These are phyloP conservation scores for Pseudodiploospora longispora DNA, from an alignment of 2,329 filamentous ascomycete genomes.

Conservation along the genomic window DNA sequence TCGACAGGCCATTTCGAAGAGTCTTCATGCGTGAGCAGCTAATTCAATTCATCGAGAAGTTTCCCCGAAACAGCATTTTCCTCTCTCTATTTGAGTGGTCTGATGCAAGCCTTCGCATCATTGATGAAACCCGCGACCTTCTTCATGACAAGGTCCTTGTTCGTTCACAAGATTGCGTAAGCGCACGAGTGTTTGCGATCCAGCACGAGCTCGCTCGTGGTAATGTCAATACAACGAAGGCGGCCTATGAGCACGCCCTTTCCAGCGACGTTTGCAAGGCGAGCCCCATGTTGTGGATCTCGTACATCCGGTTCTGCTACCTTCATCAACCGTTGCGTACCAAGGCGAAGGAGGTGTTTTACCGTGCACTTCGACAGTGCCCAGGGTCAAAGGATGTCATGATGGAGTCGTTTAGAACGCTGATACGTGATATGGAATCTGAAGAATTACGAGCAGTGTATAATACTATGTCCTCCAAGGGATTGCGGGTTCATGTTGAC, in stretches of 20 bases:
- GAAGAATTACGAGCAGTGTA: slow-evolving; percentile 42
- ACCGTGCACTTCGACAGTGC: slow-evolving; percentile 37
- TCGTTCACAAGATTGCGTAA: slow-evolving; percentile 31
- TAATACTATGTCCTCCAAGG: slow-evolving; percentile 39
- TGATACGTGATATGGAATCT: slow-evolving; percentile 36
- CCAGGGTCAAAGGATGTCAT: slow-evolving; percentile 42
- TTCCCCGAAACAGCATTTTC: slow-evolving; percentile 71
- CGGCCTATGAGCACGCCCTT: slow-evolving; percentile 46
- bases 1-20: slow-evolving; percentile 55
- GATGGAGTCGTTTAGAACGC: slow-evolving; percentile 43
- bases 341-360: slow-evolving; percentile 40
- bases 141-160: slow-evolving; percentile 45
- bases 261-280: slow-evolving; percentile 29
- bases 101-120: slow-evolving; percentile 61
- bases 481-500: slow-evolving; percentile 42
- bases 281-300: slow-evolving; percentile 39
- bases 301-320: slow-evolving; percentile 41
- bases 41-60: slow-evolving; percentile 49
- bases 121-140: slow-evolving; percentile 67
- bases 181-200: slow-evolving; percentile 41
- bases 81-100: slow-evolving; percentile 66
- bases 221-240: slow-evolving; percentile 40
- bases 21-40: slow-evolving; percentile 56
- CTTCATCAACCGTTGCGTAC: slow-evolving; percentile 27
- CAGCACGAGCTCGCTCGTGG: slow-evolving; percentile 41